Base-by-base conservation (phyloP, 352 stramenopile genomes). In the Albugo laibachii region DNA sequence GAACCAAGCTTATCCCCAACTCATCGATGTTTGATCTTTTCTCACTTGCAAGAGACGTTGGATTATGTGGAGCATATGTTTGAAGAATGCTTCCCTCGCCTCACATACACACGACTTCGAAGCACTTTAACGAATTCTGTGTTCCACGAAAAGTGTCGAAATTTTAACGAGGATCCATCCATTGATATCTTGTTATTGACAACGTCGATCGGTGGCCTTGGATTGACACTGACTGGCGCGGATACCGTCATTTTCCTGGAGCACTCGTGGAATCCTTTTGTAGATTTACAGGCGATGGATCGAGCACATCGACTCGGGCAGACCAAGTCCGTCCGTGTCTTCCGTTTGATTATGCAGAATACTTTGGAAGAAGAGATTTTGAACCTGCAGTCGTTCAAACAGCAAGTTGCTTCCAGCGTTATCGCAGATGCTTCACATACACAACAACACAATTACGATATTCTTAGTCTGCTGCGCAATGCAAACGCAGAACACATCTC, bases 171-270 rank as follows among this genome's bases (percentile, higher is more conserved):
- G 20, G 91, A 98, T 56, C 57, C 62, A 8, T 82, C 68, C 10
- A 88, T 97, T 43, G 78, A 94, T 48, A 56, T 98, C n/a, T 58
- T 99, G 40, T 59, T 99, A 42, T 69, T 97, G 34, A 98, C 94
- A 13, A 98, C 94, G 0, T 66, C 79, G 31, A 77, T 98, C 21
- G 95, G 95, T 14, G 89, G 92, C 0, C 58, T 98, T 5, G 95
- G 95, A 15, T 75, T 99, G 6, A 98, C 97, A 49, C 69, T 99
- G 40, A 97, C 89, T 6, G 84, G 80, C 11, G 94, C 94, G 3
- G 91, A 98, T 60, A 97, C 84, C 0, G 94, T 98, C 10, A 93
- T 98, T 35, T 98, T 98, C 55, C 57, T 99, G 1, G 95, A 99
- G 61, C 86, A 97, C 50, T 91, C 95, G 47, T 98, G 93, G 89